Conservation (phyloP, 2,329 filamentous ascomycete genomes). For the Trichocomaceae sp. region DNA sequence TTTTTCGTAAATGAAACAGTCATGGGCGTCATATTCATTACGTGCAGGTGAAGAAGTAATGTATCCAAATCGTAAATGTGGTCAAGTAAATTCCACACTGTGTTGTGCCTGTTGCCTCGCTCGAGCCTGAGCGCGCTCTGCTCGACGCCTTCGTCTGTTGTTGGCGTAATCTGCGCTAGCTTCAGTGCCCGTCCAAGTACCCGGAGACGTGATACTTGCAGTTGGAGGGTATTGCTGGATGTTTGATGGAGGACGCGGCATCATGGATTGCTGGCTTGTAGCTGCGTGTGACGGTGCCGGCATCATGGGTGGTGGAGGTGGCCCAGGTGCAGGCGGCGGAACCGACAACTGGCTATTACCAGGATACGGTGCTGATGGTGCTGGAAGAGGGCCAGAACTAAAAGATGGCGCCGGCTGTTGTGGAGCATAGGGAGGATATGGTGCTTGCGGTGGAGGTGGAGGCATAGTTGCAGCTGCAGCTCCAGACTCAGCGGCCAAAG, state of each 20-base stretch:
- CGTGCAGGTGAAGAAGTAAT: not conserved
- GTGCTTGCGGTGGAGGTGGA: conserved; percentile 16
- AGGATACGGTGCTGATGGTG: conserved; percentile 21
- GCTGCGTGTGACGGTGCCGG: conserved; percentile 13
- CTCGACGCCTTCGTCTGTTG: conserved; percentile 48
- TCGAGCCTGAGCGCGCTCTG: conserved; percentile 44
- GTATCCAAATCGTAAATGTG: not conserved
- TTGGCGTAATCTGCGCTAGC: conserved; percentile 47
- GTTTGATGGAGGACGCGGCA: conserved; percentile 33
- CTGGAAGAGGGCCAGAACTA: conserved; percentile 11
- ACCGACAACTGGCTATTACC: conserved; percentile 3
- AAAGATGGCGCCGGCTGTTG: conserved; percentile 20
- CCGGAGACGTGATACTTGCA: conserved; percentile 33
- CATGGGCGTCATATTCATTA: not conserved
- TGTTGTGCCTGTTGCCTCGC: conserved; percentile 39
- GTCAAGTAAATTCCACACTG: conserved; percentile 45
- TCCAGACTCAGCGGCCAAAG: conserved; percentile 21
- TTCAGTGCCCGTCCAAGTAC: conserved; percentile 43
- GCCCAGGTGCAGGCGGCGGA: conserved; percentile 12
- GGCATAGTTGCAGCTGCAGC: conserved; percentile 16
- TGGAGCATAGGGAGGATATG: not conserved
- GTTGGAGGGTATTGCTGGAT: conserved; percentile 20
- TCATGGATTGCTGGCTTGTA: conserved; percentile 14
- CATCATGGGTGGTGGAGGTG: conserved; percentile 8
- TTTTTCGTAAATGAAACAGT: not conserved